phyloP scores from a whole-genome alignment of 2,329 filamentous ascomycete species.

The Phoma sp. region DNA sequence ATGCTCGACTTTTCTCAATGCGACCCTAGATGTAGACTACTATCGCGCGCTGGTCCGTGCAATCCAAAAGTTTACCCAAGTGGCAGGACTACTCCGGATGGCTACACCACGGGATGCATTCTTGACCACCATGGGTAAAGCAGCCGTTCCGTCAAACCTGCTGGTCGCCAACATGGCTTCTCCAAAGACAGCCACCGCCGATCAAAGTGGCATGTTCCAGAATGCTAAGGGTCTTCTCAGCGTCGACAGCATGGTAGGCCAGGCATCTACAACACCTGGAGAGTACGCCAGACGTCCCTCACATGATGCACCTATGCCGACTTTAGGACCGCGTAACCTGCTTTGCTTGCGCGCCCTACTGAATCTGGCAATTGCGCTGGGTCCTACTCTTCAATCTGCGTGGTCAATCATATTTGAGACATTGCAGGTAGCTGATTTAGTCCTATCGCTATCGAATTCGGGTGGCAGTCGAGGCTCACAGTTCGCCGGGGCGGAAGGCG shows the following conservation, averaged over 20 bases:
- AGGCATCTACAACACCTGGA: slow-evolving; percentile 56
- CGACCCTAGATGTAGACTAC: slow-evolving; percentile 88
- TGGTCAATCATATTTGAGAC: slow-evolving; percentile 94
- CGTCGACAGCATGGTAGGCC: slow-evolving; percentile 71
- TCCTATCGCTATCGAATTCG: slow-evolving; percentile 63
- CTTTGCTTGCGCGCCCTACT: slow-evolving; percentile 87
- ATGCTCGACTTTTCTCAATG: slow-evolving; percentile 93
- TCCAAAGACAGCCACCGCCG: slow-evolving; percentile 51
- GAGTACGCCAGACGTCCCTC: slow-evolving; percentile 68
- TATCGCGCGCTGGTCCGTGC: slow-evolving; percentile 91
- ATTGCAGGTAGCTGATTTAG: slow-evolving; percentile 88
- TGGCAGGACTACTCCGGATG: slow-evolving; percentile 85
- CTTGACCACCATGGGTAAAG: slow-evolving; percentile 89
- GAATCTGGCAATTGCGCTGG: slow-evolving; percentile 94
- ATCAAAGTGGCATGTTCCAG: slow-evolving; percentile 66
- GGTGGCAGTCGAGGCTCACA: slow-evolving; percentile 25
- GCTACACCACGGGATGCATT: slow-evolving; percentile 91
- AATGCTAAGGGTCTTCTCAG: slow-evolving; percentile 76
- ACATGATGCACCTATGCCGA: slow-evolving; percentile 53
- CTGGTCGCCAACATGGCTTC: slow-evolving; percentile 49
- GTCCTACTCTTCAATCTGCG: slow-evolving; percentile 80
- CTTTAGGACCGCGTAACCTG: slow-evolving; percentile 85
- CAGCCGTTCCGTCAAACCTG: slow-evolving; percentile 83
- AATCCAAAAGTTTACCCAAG: slow-evolving; percentile 94
- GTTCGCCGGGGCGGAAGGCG: slow-evolving; percentile 31